Evolutionary conservation across 169 alveolate genomes (phyloP), one percentile per base, ranked within the genome.

Genomic region (Miamiensis avidus): DNA sequence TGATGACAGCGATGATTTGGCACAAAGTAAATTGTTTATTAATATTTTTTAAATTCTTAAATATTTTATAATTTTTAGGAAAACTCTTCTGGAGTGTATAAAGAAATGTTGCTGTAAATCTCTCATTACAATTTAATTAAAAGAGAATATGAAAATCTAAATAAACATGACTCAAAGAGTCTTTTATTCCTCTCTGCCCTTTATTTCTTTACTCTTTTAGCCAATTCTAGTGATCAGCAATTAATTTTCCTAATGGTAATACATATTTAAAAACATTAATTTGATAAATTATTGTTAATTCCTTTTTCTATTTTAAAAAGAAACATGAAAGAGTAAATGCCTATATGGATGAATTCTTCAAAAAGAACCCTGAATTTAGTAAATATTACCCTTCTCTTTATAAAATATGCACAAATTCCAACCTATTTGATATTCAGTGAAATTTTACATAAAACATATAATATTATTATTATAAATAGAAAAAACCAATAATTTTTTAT

Each of bases 181-280:
- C 28, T 49, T 29, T 31, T 72, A 34, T 79, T 79, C 75, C 49
- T 79, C 0, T 34, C 84, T 65, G 33, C 76, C 64, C 29, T 79
- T 0, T 79, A 79, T 72, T 79, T 79, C 73, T 79, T 79, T 49
- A 31, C 84, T 29, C 29, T 79, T 0, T 74, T 79, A 15, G 76
- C 31, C 20, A 49, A 49, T 64, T 34, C 84, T 28, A 65, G 31
- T 29, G 84, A 79, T 27, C 64, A 79, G 28, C 29, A 79, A 30
- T 33, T 79, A 27, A 49, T 79, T 64, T 79, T 79, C 76, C 64
- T 79, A 64, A 79, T 79, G 84, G 82, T 77, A 77, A 31, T 49
- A 4, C 69, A 49, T 11, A 77, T 26, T 33, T 31, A 16, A 1
- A 29, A n/a, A n/a, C n/a, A n/a, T n/a, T n/a, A 1, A 33, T 1